phyloP scores from a whole-genome alignment of 805 yeast species.

The Lipomyces starkeyi region DNA sequence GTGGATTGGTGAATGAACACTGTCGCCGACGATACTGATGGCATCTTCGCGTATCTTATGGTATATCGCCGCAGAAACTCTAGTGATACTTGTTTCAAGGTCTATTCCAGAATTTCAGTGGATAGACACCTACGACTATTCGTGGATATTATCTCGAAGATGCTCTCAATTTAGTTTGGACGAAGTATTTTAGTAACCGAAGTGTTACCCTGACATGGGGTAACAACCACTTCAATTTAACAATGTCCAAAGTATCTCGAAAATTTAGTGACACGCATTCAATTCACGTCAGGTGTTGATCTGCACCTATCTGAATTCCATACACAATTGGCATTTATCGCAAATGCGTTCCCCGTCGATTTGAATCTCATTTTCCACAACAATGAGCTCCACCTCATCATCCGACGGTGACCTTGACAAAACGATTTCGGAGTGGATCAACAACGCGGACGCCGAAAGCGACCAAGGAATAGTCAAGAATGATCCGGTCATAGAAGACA shows the following conservation, averaged over 20 bases:
- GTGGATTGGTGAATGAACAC: slow-evolving; percentile 51
- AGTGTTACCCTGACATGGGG: no score
- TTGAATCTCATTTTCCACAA: not conserved
- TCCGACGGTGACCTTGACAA: slow-evolving; percentile 18
- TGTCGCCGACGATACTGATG: slow-evolving; percentile 30
- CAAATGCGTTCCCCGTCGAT: not conserved
- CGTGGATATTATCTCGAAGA: not conserved
- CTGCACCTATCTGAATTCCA: not conserved
- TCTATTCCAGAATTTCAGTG: not conserved
- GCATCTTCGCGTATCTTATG: slow-evolving; percentile 20
- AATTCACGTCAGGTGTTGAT: not conserved
- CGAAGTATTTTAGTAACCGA: no score
- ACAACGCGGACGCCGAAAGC: not conserved
- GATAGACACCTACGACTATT: not conserved
- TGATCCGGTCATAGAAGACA: slow-evolving; percentile 3
- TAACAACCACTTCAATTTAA: no score
- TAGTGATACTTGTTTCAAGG: not conserved
- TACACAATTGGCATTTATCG: not conserved
- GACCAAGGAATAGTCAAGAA: not conserved
- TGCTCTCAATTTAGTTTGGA: no score
- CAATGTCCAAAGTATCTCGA: no score
- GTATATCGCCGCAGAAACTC: not conserved
- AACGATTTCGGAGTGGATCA: slow-evolving; percentile 20
- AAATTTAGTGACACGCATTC: not conserved
- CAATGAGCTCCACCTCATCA: slow-evolving; percentile 2